Base-by-base conservation (phyloP, 2,329 filamentous ascomycete genomes). In the Colletotrichum somersetense region DNA sequence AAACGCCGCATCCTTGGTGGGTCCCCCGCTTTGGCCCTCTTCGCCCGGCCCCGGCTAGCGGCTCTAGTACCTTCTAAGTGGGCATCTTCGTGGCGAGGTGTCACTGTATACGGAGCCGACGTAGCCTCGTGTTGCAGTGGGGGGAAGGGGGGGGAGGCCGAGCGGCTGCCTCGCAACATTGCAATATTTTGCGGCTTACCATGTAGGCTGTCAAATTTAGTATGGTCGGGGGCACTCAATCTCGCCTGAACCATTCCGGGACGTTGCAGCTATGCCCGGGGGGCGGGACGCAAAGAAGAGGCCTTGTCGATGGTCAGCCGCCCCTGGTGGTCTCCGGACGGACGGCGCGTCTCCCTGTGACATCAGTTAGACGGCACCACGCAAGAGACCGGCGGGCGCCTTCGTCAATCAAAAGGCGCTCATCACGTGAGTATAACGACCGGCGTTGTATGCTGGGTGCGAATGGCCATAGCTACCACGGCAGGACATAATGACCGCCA, bases 101-200 rank as follows among this genome's bases (percentile, higher is more conserved):
- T 44, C 64, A 61, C 38, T 33, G 33, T 20, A 23, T 16, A 23
- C 8, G 50, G 33, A 62, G 38, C 33, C 44, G 65, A 52, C 44
- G 65, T 26, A 35, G 35, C 33, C 48, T 57, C 40, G 56, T 26
- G 44, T 62, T 40, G 35, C 67, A 52, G 35, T 42, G 50, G 50
- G 56, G 56, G 30, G 30, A 4, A 30, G 3, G 30, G 30, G 30
- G 30, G 30, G 30, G 30, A 30, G 30, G 52, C 42, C 64, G 26
- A 58, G 33, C 52, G 56, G 33, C 44, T 38, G 64, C 44, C 26
- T 46, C 61, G 48, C 23, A 23, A 35, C 52, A 35, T 10, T 55
- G 16, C 20, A 48, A 23, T 33, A 23, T 48, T 38, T 14, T 8
- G 46, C 2, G 18, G 2, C 5, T 11, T 38, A 38, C 35, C 11